Evolutionary conservation across 2,329 filamentous ascomycete genomes (phyloP).

Genomic region (Aspergillus pseudoglaucus): DNA sequence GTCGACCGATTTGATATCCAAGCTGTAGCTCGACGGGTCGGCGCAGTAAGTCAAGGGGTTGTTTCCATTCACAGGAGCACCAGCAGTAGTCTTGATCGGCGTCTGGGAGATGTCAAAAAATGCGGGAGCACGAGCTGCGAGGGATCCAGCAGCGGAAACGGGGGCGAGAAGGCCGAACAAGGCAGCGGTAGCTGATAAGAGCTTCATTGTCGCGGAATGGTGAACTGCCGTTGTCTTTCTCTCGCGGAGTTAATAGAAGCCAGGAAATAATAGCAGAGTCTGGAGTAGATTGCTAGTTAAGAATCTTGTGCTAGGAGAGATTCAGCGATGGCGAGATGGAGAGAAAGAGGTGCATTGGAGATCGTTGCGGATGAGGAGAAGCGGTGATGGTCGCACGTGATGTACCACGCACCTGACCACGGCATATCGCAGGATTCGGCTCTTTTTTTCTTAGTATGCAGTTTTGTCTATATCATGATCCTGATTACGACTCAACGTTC

Average conservation of each 20-base stretch:
- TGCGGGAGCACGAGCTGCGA: constrained; percentile 35
- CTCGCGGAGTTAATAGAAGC: not conserved
- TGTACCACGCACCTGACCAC: not conserved
- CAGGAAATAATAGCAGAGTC: no score
- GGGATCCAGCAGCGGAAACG: constrained; percentile 30
- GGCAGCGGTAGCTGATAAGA: constrained; percentile 27
- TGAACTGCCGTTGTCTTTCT: not conserved
- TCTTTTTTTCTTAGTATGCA: not conserved
- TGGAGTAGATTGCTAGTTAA: not conserved
- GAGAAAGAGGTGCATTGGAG: not conserved
- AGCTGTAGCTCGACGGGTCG: constrained; percentile 62
- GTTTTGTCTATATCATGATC: not conserved
- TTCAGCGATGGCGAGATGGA: not conserved
- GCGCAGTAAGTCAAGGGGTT: constrained; percentile 78
- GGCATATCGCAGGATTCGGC: not conserved
- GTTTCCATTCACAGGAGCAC: constrained; percentile 68
- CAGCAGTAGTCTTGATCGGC: constrained; percentile 44
- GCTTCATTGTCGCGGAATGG: constrained; percentile 31
- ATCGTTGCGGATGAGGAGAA: constrained; percentile 3
- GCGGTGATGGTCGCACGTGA: constrained; percentile 3
- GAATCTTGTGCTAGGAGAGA: not conserved
- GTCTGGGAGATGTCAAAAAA: constrained; percentile 47
- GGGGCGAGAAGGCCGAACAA: constrained; percentile 41
- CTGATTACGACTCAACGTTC: not conserved
- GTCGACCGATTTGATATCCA: constrained; percentile 73